Percentiles rank a stretch among this genome's conserved stretches.
Evolutionary conservation across 2,329 filamentous ascomycete species (phyloP).

Genomic region (Talaromyces rugulosus): DNA sequence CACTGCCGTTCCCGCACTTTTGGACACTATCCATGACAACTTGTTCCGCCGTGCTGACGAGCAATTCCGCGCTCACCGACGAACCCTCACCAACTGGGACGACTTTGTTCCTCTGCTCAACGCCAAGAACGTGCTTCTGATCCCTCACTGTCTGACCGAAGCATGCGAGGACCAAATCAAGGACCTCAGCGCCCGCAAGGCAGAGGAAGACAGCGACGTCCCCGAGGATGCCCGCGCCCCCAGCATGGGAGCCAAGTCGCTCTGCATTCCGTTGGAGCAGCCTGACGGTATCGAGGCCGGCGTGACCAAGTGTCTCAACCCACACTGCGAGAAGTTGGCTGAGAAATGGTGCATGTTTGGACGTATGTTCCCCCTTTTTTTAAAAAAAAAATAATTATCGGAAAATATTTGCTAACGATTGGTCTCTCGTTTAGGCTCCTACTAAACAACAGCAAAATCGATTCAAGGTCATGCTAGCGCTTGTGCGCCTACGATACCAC

Average conservation of each 20-base stretch:
- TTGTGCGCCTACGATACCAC: neutral
- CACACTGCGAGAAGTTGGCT: constrained; percentile 71
- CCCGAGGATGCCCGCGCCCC: constrained; percentile 69
- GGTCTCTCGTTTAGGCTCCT: constrained; percentile 15
- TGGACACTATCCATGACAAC: constrained; percentile 85
- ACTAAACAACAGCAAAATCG: constrained; percentile 12
- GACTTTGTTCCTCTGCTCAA: constrained; percentile 89
- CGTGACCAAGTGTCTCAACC: constrained; percentile 88
- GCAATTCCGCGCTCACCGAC: constrained; percentile 73
- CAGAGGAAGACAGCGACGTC: constrained; percentile 57
- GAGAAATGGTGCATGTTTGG: constrained; percentile 94
- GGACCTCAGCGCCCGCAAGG: constrained; percentile 77
- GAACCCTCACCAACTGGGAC: constrained; percentile 80
- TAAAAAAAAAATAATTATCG: neutral
- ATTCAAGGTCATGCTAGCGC: neutral
- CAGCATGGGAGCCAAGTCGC: constrained; percentile 70
- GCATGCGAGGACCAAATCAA: constrained; percentile 95
- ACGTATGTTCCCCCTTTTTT: constrained; percentile 43
- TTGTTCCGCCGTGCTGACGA: constrained; percentile 73
- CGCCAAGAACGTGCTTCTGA: constrained; percentile 84
- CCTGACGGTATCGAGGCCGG: constrained; percentile 73
- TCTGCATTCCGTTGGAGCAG: constrained; percentile 82
- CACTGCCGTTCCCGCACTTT: constrained; percentile 70
- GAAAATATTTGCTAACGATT: neutral
- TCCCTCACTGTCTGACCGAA: constrained; percentile 79